phyloP scores from a whole-genome alignment of 768 basidiomycete species.

The Podaxis pistillaris region DNA sequence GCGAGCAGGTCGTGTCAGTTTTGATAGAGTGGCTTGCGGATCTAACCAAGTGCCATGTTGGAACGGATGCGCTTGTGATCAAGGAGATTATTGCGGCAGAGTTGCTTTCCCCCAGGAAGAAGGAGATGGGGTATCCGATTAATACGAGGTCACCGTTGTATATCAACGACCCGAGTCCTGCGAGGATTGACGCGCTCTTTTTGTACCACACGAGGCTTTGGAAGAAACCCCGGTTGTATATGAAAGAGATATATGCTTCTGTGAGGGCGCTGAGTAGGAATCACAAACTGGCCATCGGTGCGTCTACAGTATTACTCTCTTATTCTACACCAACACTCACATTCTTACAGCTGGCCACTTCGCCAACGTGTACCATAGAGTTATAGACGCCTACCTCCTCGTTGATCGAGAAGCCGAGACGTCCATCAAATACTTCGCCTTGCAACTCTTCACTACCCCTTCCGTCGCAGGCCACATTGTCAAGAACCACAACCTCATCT shows the following conservation, averaged over 20 bases:
- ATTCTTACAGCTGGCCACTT: slow-evolving; percentile 68
- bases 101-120: slow-evolving; percentile 58
- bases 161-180: slow-evolving; percentile 50
- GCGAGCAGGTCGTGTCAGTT: slow-evolving; percentile 80
- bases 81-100: slow-evolving; percentile 74
- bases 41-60: slow-evolving; percentile 70
- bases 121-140: slow-evolving; percentile 32
- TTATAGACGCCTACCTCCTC: slow-evolving; percentile 90
- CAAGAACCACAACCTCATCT: slow-evolving; percentile 67
- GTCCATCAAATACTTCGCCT: slow-evolving; percentile 89
- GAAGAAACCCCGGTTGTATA: slow-evolving; percentile 77
- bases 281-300: slow-evolving; percentile 80
- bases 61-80: slow-evolving; percentile 63
- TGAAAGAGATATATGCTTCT: slow-evolving; percentile 83
- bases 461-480: slow-evolving; percentile 81
- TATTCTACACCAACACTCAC: background rate
- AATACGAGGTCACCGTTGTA: slow-evolving; percentile 32
- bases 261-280: slow-evolving; percentile 68
- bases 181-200: slow-evolving; percentile 73
- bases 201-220: slow-evolving; percentile 82
- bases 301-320: slow-evolving; percentile 23
- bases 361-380: slow-evolving; percentile 77
- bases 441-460: slow-evolving; percentile 92
- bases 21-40: slow-evolving; percentile 88
- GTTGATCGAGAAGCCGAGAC: slow-evolving; percentile 94